Conservation (phyloP, 2,329 filamentous ascomycete species). For the Aureobasidium subglaciale region DNA sequence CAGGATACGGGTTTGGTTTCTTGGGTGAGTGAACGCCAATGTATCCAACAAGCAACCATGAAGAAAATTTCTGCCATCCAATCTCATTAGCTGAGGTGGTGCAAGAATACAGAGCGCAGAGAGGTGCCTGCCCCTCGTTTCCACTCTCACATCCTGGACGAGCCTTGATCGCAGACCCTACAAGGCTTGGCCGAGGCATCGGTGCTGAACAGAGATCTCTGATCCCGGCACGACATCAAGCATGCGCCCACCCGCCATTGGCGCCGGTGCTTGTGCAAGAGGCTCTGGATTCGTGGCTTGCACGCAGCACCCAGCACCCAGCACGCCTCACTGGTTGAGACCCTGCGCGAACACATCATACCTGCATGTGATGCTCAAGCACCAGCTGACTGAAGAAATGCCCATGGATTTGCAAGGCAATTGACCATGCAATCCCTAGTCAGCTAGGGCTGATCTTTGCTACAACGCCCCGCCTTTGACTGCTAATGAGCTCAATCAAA, state of each 20-base stretch:
- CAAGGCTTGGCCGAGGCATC: constrained; percentile 9
- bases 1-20: neutral
- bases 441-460: neutral
- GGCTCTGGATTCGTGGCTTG: constrained; percentile 3
- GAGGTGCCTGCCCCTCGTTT: neutral
- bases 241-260: neutral
- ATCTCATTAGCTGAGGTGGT: neutral
- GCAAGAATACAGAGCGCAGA: neutral
- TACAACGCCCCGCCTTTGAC: too few species aligned
- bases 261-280: neutral
- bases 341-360: too few species aligned
- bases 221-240: neutral
- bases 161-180: constrained; percentile 7
- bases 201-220: neutral
- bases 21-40: neutral
- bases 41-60: constrained; percentile 3
- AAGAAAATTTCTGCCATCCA: constrained; percentile 9
- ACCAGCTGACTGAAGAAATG: neutral
- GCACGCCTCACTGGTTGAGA: neutral
- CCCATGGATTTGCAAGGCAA: too few species aligned
- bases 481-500: too few species aligned
- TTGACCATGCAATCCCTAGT: neutral
- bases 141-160: neutral
- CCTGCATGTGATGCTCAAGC: too few species aligned
- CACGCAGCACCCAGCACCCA: too few species aligned